Evolutionary conservation across 2,329 filamentous ascomycete species (phyloP).

Genomic region (Byssothecium circinans): DNA sequence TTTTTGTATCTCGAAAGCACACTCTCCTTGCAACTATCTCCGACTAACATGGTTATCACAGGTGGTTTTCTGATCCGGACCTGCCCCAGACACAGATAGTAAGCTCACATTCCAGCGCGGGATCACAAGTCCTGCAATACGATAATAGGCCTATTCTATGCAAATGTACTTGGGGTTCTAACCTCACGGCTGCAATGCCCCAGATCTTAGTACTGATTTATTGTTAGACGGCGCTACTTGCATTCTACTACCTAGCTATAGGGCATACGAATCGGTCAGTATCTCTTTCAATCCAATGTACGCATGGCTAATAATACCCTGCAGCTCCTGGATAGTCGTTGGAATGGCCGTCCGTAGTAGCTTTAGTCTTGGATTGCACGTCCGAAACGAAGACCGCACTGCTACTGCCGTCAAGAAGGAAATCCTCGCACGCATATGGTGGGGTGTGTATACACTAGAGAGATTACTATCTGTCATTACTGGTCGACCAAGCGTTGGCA

Average conservation of each 20-base stretch:
- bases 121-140: too few relatives aligned
- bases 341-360: conserved; percentile 42
- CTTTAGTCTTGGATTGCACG: conserved; percentile 40
- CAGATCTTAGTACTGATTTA: too few relatives aligned
- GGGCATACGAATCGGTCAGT: conserved; percentile 45
- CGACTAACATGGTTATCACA: too few relatives aligned
- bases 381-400: conserved; percentile 35
- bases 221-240: conserved; percentile 34
- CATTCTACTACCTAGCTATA: conserved; percentile 44
- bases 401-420: conserved; percentile 34
- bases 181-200: too few relatives aligned
- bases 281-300: too few relatives aligned
- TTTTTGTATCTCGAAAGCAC: too few relatives aligned
- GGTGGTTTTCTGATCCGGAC: conserved; percentile 30
- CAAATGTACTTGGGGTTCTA: too few relatives aligned
- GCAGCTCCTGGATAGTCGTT: conserved; percentile 42
- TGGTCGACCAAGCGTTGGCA: conserved; percentile 40
- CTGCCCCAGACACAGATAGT: conserved; percentile 44
- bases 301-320: not conserved
- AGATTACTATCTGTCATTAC: conserved; percentile 39
- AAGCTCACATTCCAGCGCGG: too few relatives aligned
- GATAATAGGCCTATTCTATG: too few relatives aligned
- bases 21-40: too few relatives aligned
- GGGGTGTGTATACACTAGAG: conserved; percentile 44
- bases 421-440: conserved; percentile 42